These are phyloP conservation scores for Diaporthe sp. DNA, from an alignment of 2,329 filamentous ascomycete genomes.

Conservation along the genomic window DNA sequence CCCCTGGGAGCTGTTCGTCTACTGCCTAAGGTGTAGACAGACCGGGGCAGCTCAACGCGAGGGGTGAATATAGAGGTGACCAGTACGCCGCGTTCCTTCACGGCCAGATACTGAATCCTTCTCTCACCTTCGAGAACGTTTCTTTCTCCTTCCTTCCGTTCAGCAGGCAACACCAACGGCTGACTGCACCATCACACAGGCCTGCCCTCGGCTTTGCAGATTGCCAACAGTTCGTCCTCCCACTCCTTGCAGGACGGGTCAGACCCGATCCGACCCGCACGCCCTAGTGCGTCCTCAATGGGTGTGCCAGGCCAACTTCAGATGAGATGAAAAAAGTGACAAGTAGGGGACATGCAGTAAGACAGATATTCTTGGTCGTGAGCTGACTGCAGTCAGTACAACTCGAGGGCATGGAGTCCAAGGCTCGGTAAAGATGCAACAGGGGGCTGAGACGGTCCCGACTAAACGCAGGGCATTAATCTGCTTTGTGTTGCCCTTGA, in stretches of 20 bases:
- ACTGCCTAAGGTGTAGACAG: too few relatives aligned
- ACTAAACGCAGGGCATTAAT: not conserved
- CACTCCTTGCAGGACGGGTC: slow-evolving; percentile 24
- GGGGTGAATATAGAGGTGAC: too few relatives aligned
- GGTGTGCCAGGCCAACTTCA: slow-evolving; percentile 2
- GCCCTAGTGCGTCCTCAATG: slow-evolving; percentile 11
- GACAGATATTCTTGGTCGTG: not conserved
- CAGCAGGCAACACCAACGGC: not conserved
- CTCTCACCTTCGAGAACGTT: slow-evolving; percentile 25
- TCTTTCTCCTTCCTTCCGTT: not conserved
- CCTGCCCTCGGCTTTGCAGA: not conserved
- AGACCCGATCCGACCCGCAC: slow-evolving; percentile 27
- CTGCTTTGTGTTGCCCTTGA: not conserved
- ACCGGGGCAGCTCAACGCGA: too few relatives aligned
- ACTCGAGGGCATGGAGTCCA: not conserved
- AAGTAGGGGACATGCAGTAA: not conserved
- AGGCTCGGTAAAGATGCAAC: not conserved
- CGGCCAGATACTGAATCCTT: slow-evolving; percentile 2
- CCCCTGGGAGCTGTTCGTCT: too few relatives aligned
- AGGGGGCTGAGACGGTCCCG: not conserved
- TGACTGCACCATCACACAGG: not conserved
- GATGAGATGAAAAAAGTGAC: slow-evolving; percentile 6
- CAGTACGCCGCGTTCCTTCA: not conserved
- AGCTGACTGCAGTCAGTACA: slow-evolving; percentile 16
- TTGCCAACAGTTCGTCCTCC: slow-evolving; percentile 18